These are phyloP conservation scores for Andrographis paniculata DNA, from an alignment of 305 asterid genomes.

Conservation along the genomic window DNA sequence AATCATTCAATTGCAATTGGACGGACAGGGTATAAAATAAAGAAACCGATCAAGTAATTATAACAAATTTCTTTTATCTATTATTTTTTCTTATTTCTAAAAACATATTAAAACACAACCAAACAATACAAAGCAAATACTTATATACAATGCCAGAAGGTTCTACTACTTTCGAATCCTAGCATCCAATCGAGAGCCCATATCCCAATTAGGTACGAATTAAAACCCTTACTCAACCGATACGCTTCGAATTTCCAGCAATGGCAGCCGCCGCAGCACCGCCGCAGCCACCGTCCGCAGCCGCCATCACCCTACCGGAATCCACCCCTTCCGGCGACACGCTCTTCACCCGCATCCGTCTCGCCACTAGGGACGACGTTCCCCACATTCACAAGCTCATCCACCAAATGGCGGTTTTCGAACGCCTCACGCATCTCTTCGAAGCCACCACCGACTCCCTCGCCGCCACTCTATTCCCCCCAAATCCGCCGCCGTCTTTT, in stretches of 20 bases:
- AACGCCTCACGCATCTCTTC: conserved; percentile 54
- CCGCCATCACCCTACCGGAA: conserved; percentile 9
- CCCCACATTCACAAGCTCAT: conserved; percentile 60
- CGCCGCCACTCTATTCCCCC: conserved; percentile 74
- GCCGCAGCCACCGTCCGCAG: conserved; percentile 29
- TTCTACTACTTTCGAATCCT: too few species aligned
- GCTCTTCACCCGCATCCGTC: conserved; percentile 71
- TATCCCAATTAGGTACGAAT: too few species aligned
- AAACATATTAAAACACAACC: too few species aligned
- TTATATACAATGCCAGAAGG: too few species aligned
- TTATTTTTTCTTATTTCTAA: too few species aligned
- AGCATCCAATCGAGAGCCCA: too few species aligned
- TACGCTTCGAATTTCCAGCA: background rate
- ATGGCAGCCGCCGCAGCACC: conserved; percentile 25
- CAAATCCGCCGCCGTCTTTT: conserved; percentile 49
- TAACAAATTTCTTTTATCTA: too few species aligned
- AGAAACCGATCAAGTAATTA: too few species aligned
- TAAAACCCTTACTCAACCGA: too few species aligned
- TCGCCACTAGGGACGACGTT: conserved; percentile 33
- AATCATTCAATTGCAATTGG: too few species aligned
- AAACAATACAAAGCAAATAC: too few species aligned
- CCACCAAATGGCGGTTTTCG: conserved; percentile 84
- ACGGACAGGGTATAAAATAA: too few species aligned
- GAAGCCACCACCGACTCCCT: conserved; percentile 62
- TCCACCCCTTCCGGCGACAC: conserved; percentile 36